Percentiles rank a stretch among this genome's conserved stretches.
Conservation (phyloP, 2,329 filamentous ascomycete genomes). For the Fusarium euwallaceae region DNA sequence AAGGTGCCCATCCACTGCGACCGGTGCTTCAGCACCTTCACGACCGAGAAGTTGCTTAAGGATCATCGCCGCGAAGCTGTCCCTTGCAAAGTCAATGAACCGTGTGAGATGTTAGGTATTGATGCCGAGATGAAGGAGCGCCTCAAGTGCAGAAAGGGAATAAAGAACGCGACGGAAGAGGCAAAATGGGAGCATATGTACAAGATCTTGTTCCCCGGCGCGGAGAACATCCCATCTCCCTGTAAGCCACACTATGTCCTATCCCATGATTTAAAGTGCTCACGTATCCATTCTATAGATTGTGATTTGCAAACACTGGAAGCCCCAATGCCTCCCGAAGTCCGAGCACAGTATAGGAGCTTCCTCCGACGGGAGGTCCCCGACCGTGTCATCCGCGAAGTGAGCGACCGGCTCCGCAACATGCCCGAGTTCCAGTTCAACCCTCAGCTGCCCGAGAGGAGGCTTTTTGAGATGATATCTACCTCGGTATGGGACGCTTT, state of each 20-base stretch:
- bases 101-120: slow-evolving; percentile 11
- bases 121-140: slow-evolving; percentile 1
- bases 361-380: slow-evolving; percentile 23
- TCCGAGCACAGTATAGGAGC: slow-evolving; percentile 3
- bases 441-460: slow-evolving; percentile 8
- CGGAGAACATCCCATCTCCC: slow-evolving; percentile 15
- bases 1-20: slow-evolving; percentile 21
- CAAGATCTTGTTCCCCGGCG: slow-evolving; percentile 23
- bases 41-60: slow-evolving; percentile 6
- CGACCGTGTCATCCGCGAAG: slow-evolving; percentile 3
- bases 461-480: slow-evolving; percentile 9
- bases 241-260: background rate
- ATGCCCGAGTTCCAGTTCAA: slow-evolving; percentile 7
- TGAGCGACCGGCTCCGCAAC: slow-evolving; percentile 4
- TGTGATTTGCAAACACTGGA: slow-evolving; percentile 9
- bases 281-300: background rate
- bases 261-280: background rate
- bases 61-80: slow-evolving; percentile 14
- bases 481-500: slow-evolving; percentile 30
- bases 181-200: slow-evolving; percentile 29
- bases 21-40: slow-evolving; percentile 17
- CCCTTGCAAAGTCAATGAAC: slow-evolving; percentile 6
- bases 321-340: background rate
- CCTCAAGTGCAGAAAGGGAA: slow-evolving; percentile 13
- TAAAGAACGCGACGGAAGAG: slow-evolving; percentile 18